phyloP scores from a whole-genome alignment of 352 stramenopile genomes.

The Pythium pyrilobum region DNA sequence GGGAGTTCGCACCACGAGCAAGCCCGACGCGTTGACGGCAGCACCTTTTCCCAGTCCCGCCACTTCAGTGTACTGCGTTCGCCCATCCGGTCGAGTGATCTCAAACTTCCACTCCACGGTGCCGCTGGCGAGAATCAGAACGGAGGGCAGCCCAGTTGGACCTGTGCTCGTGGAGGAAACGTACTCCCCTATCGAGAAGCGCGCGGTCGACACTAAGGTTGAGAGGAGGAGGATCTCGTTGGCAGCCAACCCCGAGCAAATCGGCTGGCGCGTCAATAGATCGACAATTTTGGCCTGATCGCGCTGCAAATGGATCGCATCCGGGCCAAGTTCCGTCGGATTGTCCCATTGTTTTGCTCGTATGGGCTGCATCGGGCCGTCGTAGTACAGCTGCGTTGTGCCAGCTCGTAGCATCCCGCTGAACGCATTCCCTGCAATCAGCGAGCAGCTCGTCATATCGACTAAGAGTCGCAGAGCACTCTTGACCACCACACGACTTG shows the following conservation, averaged over 20 bases:
- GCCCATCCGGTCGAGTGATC: not conserved
- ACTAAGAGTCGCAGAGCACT: too few relatives aligned
- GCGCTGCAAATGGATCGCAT: not conserved
- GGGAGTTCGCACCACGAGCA: not conserved
- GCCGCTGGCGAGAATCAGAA: not conserved
- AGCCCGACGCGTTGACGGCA: not conserved
- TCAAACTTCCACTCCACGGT: not conserved
- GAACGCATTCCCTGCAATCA: too few relatives aligned
- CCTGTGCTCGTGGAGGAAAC: not conserved
- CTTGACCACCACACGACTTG: too few relatives aligned
- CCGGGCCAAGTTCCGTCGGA: not conserved
- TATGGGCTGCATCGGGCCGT: too few relatives aligned
- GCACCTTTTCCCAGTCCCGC: not conserved
- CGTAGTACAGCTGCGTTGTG: too few relatives aligned
- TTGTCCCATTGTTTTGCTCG: not conserved
- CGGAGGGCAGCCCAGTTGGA: too few relatives aligned
- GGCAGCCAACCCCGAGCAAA: not conserved
- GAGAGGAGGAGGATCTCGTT: slow-evolving; percentile 1
- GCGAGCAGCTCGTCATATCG: too few relatives aligned
- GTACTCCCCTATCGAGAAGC: not conserved
- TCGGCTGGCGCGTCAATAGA: slow-evolving; percentile 1
- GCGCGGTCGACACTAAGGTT: not conserved
- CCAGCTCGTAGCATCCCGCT: too few relatives aligned
- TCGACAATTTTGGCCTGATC: slow-evolving; percentile 4
- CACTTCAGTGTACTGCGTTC: not conserved